These are phyloP conservation scores for Penicillium fuscoglaucum DNA, from an alignment of 2,329 filamentous ascomycete species.

Conservation along the genomic window DNA sequence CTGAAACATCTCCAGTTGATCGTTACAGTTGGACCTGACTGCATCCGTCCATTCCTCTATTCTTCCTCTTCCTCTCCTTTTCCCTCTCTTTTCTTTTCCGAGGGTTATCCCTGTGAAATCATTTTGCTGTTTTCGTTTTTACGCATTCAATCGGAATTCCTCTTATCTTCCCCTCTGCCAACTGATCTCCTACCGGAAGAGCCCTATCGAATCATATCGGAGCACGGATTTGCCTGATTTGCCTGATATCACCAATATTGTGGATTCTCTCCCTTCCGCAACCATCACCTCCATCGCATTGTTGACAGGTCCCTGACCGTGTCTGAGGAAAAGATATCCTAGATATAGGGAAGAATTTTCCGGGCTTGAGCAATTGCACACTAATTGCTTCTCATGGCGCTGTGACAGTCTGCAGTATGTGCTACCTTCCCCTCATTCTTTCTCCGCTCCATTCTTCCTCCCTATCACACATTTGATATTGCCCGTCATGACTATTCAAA, in stretches of 20 bases:
- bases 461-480: conserved; percentile 7
- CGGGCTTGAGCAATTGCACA: conserved; percentile 19
- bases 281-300: conserved; percentile 11
- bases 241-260: background rate
- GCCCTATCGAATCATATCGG: background rate
- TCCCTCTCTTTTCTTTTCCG: background rate
- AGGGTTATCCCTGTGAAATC: background rate
- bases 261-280: conserved; percentile 3
- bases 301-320: conserved; percentile 20
- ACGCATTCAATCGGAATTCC: background rate
- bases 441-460: conserved; percentile 19
- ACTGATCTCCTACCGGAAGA: background rate
- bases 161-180: background rate
- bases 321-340: background rate
- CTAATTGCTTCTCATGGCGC: conserved; percentile 36
- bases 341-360: conserved; percentile 6
- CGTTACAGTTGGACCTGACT: conserved; percentile 13
- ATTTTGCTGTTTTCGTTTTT: conserved; percentile 1
- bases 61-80: conserved; percentile 7
- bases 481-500: background rate
- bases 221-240: background rate
- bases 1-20: conserved; percentile 7
- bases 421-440: conserved; percentile 25
- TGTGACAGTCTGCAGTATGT: conserved; percentile 33
- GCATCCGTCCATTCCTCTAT: conserved; percentile 28